Conservation (phyloP, 176 grass and related monocot genomes). For the Avena sativa region DNA sequence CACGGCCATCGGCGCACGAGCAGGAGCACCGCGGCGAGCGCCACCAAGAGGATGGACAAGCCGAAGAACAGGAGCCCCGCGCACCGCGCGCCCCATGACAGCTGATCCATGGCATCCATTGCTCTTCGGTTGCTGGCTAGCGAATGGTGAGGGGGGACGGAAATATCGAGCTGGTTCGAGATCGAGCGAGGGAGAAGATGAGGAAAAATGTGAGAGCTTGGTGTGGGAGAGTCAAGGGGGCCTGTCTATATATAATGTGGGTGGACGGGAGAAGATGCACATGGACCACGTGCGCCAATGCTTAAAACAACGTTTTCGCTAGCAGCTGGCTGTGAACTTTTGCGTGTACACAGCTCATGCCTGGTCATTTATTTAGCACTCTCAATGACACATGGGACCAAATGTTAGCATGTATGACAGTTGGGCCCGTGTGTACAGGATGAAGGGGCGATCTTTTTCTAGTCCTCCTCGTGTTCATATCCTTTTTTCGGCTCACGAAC, state of each 20-base stretch:
- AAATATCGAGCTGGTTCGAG: not conserved
- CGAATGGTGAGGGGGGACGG: not conserved
- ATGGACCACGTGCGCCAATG: slow-evolving; percentile 23
- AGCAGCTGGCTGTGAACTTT: slow-evolving; percentile 8
- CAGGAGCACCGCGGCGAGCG: slow-evolving; percentile 31
- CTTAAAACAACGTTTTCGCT: slow-evolving; percentile 15
- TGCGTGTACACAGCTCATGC: slow-evolving; percentile 31
- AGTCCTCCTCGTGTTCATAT: not conserved
- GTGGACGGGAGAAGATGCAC: not conserved
- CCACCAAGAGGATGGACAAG: slow-evolving; percentile 36
- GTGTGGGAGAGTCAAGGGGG: slow-evolving; percentile 9
- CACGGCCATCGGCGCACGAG: slow-evolving; percentile 44
- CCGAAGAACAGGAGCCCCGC: slow-evolving; percentile 23
- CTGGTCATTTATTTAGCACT: not conserved
- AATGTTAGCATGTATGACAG: not conserved
- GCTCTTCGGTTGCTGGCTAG: not conserved
- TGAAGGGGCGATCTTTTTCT: not conserved
- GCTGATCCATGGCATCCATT: slow-evolving; percentile 17
- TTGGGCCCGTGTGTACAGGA: not conserved
- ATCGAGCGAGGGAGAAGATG: not conserved
- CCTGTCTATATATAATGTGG: slow-evolving; percentile 19
- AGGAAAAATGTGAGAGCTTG: slow-evolving; percentile 22
- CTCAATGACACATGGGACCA: not conserved
- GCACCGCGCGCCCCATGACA: slow-evolving; percentile 32
- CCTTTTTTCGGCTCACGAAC: not conserved